These are phyloP conservation scores for Purshia tridentata DNA, from an alignment of 306 rosid species.

Conservation along the genomic window DNA sequence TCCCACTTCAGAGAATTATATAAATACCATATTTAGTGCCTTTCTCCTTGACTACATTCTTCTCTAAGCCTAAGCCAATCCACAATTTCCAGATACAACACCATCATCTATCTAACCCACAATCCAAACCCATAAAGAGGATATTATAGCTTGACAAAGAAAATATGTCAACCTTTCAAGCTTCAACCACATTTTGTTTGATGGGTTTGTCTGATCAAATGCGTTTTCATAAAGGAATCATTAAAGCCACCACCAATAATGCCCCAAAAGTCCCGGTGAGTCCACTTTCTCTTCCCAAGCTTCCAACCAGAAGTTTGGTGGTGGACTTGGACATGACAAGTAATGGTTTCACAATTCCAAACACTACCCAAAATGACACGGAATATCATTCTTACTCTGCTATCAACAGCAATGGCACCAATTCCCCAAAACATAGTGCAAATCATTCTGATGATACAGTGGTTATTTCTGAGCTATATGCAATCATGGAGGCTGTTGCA, in stretches of 20 bases:
- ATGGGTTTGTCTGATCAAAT: slow-evolving; percentile 25
- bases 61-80: not conserved
- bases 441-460: slow-evolving; percentile 5
- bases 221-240: slow-evolving; percentile 8
- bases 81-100: not conserved
- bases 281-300: slow-evolving; percentile 32
- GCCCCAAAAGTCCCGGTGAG: slow-evolving; percentile 28
- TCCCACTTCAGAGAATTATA: too few relatives aligned
- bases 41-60: not conserved
- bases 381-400: slow-evolving; percentile 10
- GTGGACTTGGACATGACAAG: slow-evolving; percentile 34
- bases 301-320: slow-evolving; percentile 32
- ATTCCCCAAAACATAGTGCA: not conserved
- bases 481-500: slow-evolving; percentile 52
- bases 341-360: slow-evolving; percentile 17
- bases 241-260: slow-evolving; percentile 34
- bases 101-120: not conserved
- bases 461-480: slow-evolving; percentile 40
- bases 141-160: not conserved
- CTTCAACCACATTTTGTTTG: slow-evolving; percentile 17
- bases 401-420: not conserved
- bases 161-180: slow-evolving; percentile 41
- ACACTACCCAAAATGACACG: slow-evolving; percentile 3
- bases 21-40: not conserved
- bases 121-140: not conserved